phyloP scores from a whole-genome alignment of 495 filamentous ascomycete species.

The Aspergillus biplanus region DNA sequence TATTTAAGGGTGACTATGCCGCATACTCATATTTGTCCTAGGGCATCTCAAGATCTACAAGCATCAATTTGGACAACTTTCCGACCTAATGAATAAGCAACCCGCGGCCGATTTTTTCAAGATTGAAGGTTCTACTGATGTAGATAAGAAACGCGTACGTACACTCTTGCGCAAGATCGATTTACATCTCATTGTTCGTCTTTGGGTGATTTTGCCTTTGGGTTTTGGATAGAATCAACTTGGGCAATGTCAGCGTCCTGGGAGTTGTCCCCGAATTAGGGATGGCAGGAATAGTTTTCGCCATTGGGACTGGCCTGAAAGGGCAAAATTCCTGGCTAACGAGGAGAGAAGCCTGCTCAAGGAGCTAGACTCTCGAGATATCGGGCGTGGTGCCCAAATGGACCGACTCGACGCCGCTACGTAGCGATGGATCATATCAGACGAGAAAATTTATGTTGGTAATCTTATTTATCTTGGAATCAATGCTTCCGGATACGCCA shows the following conservation, averaged over 20 bases:
- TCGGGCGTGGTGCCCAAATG: background rate
- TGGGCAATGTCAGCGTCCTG: background rate
- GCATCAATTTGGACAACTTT: too few relatives aligned
- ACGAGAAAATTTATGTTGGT: slow-evolving; percentile 35
- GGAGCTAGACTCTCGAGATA: background rate
- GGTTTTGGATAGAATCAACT: too few relatives aligned
- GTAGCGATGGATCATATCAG: background rate
- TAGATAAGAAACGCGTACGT: too few relatives aligned
- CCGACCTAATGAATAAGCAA: too few relatives aligned
- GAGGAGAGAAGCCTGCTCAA: background rate
- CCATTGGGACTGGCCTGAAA: slow-evolving; percentile 36
- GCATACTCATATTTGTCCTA: too few relatives aligned
- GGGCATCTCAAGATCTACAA: too few relatives aligned
- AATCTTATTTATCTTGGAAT: slow-evolving; percentile 46
- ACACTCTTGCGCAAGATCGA: too few relatives aligned
- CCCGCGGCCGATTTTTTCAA: too few relatives aligned
- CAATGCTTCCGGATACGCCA: slow-evolving; percentile 46
- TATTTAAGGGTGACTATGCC: too few relatives aligned
- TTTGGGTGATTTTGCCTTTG: too few relatives aligned
- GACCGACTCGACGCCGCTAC: background rate
- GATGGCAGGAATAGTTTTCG: slow-evolving; percentile 36
- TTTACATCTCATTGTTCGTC: too few relatives aligned
- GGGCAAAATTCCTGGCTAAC: background rate
- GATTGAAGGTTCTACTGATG: too few relatives aligned
- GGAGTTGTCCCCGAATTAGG: background rate